phyloP scores from a whole-genome alignment of 257 asterid genomes.

The Echites panduratus region DNA sequence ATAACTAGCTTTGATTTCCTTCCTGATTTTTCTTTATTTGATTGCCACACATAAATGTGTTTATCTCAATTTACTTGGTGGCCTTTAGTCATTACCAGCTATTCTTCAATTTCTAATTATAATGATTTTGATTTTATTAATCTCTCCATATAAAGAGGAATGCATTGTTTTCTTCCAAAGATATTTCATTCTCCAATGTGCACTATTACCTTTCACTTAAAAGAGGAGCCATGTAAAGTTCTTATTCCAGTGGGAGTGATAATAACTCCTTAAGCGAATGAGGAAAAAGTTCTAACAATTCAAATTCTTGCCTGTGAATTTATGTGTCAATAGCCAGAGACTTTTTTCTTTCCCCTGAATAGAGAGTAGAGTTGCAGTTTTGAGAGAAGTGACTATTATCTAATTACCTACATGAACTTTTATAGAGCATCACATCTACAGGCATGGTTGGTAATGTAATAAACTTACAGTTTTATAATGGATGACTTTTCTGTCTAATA shows the following conservation, averaged over 20 bases:
- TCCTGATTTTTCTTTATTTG: background rate
- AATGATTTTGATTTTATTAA: background rate
- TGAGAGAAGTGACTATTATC: background rate
- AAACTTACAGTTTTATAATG: too few relatives aligned
- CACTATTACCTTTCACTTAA: too few relatives aligned
- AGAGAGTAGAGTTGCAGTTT: background rate
- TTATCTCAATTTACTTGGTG: background rate
- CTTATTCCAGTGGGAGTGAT: background rate
- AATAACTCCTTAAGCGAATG: background rate
- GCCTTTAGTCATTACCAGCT: background rate
- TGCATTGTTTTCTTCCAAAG: background rate
- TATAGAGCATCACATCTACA: background rate
- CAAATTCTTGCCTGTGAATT: background rate
- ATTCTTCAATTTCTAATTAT: background rate
- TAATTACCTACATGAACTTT: background rate
- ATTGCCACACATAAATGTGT: background rate
- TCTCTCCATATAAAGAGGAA: background rate
- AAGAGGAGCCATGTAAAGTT: background rate
- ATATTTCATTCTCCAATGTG: too few relatives aligned
- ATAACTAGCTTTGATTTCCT: slow-evolving; percentile 7
- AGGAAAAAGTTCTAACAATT: background rate
- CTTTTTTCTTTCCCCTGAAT: too few relatives aligned
- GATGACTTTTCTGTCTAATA: too few relatives aligned
- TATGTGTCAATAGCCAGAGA: background rate
- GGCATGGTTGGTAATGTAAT: background rate